phyloP scores from a whole-genome alignment of 176 grass and related monocot species.

The Raddia guianensis region DNA sequence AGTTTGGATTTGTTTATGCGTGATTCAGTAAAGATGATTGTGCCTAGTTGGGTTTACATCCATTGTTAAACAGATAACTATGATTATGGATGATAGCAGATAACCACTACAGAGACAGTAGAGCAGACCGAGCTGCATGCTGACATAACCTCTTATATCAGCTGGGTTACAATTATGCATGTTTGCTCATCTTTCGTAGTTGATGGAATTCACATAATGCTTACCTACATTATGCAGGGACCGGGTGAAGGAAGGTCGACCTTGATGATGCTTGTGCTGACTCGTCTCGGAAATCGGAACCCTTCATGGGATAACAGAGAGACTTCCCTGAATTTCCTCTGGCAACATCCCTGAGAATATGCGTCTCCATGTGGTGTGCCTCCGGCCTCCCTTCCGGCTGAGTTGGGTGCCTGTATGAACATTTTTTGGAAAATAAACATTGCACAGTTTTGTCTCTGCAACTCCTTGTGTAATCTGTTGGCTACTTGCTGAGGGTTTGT shows the following conservation, averaged over 20 bases:
- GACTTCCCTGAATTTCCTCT: background rate
- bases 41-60: background rate
- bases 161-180: background rate
- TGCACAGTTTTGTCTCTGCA: background rate
- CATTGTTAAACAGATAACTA: background rate
- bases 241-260: background rate
- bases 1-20: background rate
- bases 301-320: background rate
- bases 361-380: background rate
- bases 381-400: background rate
- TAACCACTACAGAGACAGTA: background rate
- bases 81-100: background rate
- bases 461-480: background rate
- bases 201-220: background rate
- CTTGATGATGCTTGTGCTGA: background rate
- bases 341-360: background rate
- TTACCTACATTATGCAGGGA: background rate
- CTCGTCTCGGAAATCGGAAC: background rate
- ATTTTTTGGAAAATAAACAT: background rate
- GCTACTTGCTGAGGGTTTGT: background rate
- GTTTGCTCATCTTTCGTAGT: background rate
- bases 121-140: background rate
- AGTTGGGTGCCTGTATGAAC: background rate
- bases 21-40: background rate
- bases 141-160: background rate